These are phyloP conservation scores for Rhizophora mangle DNA, from an alignment of 345 rosid species.

Conservation along the genomic window DNA sequence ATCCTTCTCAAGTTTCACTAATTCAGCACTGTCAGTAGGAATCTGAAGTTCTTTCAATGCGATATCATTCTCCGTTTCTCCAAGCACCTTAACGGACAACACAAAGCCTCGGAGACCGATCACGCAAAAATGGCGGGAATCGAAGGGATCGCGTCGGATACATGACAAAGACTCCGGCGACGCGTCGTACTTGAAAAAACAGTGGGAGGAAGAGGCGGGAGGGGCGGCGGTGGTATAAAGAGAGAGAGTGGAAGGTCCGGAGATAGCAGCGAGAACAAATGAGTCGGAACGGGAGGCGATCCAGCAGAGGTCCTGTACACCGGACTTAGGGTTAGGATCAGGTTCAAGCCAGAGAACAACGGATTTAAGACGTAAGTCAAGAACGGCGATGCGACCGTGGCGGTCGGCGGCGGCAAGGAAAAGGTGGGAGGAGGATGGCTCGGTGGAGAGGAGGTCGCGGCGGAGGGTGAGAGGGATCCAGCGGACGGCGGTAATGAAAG, in stretches of 20 bases:
- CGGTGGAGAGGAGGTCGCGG: constrained; percentile 75
- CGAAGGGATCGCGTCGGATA: constrained; percentile 82
- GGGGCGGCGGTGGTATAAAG: constrained; percentile 42
- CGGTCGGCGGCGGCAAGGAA: constrained; percentile 90
- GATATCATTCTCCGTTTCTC: constrained; percentile 64
- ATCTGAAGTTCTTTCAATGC: constrained; percentile 60
- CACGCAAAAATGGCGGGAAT: constrained; percentile 76
- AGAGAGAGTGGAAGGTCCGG: constrained; percentile 69
- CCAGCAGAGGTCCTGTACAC: constrained; percentile 93
- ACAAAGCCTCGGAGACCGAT: constrained; percentile 74
- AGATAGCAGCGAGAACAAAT: constrained; percentile 59
- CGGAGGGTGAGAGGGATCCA: constrained; percentile 79
- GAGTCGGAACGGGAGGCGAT: constrained; percentile 48
- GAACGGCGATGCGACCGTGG: constrained; percentile 81
- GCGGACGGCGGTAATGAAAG: constrained; percentile 80
- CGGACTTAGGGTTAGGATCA: constrained; percentile 56
- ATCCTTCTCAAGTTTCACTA: constrained; percentile 67
- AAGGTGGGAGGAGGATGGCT: constrained; percentile 68
- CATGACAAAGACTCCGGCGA: constrained; percentile 75
- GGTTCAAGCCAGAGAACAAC: constrained; percentile 60
- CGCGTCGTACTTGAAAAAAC: constrained; percentile 82
- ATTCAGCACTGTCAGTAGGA: constrained; percentile 57
- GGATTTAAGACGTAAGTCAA: constrained; percentile 71
- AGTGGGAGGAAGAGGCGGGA: constrained; percentile 32
- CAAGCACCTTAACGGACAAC: constrained; percentile 65